phyloP scores from a whole-genome alignment of 2,329 filamentous ascomycete species.

The Ophiostoma montium region DNA sequence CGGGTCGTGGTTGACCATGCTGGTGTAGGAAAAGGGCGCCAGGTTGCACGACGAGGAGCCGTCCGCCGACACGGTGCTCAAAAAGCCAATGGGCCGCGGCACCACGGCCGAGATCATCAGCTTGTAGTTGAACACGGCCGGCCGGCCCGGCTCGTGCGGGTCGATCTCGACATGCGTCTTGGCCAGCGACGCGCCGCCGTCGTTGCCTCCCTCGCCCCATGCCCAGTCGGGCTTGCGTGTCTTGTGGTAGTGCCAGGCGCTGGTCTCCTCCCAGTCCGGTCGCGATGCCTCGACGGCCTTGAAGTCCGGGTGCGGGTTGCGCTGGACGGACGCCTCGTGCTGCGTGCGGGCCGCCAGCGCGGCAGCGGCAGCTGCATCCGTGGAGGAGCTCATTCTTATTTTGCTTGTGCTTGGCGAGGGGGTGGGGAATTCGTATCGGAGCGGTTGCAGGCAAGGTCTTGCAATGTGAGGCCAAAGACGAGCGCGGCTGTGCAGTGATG shows the following conservation, averaged over 20 bases:
- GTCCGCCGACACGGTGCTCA: constrained; percentile 42
- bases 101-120: constrained; percentile 72
- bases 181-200: constrained; percentile 16
- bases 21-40: constrained; percentile 78
- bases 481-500: background rate
- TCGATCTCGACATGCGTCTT: constrained; percentile 64
- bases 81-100: constrained; percentile 63
- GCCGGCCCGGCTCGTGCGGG: constrained; percentile 58
- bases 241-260: constrained; percentile 43
- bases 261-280: constrained; percentile 34
- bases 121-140: constrained; percentile 70
- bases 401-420: background rate
- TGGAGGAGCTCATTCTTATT: background rate
- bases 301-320: constrained; percentile 63
- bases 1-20: constrained; percentile 72
- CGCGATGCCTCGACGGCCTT: constrained; percentile 54
- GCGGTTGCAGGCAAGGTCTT: background rate
- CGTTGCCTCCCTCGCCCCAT: constrained; percentile 51
- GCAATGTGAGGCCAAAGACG: background rate
- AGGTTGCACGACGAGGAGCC: constrained; percentile 51
- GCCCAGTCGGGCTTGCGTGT: constrained; percentile 52
- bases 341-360: constrained; percentile 5
- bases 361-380: background rate
- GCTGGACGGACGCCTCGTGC: constrained; percentile 26
- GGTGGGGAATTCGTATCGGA: background rate